Evolutionary conservation across 2,329 filamentous ascomycete genomes (phyloP).

Genomic region (Alternaria consortialis): DNA sequence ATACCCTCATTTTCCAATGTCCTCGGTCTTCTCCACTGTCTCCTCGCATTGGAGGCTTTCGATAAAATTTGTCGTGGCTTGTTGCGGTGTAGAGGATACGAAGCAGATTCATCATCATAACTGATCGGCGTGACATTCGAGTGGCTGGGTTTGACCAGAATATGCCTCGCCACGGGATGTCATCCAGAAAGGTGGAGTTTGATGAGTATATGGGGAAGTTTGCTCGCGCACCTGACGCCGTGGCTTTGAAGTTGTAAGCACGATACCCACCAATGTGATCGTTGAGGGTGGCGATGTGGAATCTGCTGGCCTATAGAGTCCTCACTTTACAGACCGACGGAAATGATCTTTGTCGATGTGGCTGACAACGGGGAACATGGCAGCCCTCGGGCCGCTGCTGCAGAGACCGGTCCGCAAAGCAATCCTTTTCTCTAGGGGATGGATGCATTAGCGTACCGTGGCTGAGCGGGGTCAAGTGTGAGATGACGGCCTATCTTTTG

Average conservation of each 20-base stretch:
- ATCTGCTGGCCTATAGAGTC: neutral
- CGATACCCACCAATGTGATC: neutral
- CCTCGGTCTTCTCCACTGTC: neutral
- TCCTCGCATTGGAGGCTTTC: neutral
- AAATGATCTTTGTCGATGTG: neutral
- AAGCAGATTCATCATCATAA: neutral
- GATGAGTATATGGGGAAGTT: neutral
- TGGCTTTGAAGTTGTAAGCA: slow-evolving; percentile 4
- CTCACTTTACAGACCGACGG: neutral
- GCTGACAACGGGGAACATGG: neutral
- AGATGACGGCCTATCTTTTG: neutral
- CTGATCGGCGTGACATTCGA: slow-evolving; percentile 6
- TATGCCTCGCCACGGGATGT: neutral
- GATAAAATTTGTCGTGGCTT: slow-evolving; percentile 2
- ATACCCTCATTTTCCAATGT: neutral
- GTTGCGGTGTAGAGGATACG: slow-evolving; percentile 5
- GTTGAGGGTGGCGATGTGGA: neutral
- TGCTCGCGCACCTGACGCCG: slow-evolving; percentile 2
- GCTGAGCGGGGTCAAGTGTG: slow-evolving; percentile 5
- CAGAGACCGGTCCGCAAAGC: neutral
- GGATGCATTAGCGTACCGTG: neutral
- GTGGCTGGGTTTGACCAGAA: neutral
- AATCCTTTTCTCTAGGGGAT: neutral
- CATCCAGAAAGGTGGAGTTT: neutral
- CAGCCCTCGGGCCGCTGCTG: slow-evolving; percentile 1